phyloP scores from a whole-genome alignment of 2,329 filamentous ascomycete species.

The Elsinoe ampelina region DNA sequence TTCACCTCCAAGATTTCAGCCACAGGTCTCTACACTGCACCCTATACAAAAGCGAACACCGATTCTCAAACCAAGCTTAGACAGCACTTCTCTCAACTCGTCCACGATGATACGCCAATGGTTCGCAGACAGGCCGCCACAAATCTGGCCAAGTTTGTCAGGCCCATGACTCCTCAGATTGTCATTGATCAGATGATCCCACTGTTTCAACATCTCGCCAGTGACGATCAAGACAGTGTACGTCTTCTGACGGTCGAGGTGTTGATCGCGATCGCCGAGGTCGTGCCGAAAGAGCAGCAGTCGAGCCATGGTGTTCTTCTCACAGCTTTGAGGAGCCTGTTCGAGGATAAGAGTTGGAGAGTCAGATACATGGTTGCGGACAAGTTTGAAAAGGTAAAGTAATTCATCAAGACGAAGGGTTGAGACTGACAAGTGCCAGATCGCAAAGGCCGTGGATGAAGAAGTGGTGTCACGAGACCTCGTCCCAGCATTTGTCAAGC shows the following conservation, averaged over 20 bases:
- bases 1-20: slow-evolving; percentile 99
- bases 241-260: slow-evolving; percentile 92
- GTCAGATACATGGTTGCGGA: slow-evolving; percentile 99
- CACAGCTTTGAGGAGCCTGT: slow-evolving; percentile 80
- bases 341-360: slow-evolving; percentile 99
- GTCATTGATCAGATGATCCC: slow-evolving; percentile 99
- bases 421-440: slow-evolving; percentile 43
- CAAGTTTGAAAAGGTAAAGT: slow-evolving; percentile 84
- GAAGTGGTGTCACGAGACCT: slow-evolving; percentile 91
- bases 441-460: slow-evolving; percentile 95
- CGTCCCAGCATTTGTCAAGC: slow-evolving; percentile 92
- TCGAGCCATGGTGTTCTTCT: slow-evolving; percentile 89
- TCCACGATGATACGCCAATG: slow-evolving; percentile 99
- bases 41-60: slow-evolving; percentile 83
- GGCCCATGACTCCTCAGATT: slow-evolving; percentile 84
- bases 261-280: slow-evolving; percentile 90
- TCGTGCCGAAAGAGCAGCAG: slow-evolving; percentile 96
- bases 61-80: slow-evolving; percentile 84
- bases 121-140: slow-evolving; percentile 93
- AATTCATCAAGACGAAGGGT: no score
- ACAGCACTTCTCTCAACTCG: slow-evolving; percentile 82
- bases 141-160: slow-evolving; percentile 94
- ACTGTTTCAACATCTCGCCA: slow-evolving; percentile 91
- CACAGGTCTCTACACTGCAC: slow-evolving; percentile 85
- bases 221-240: slow-evolving; percentile 96